Evolutionary conservation across 2,329 filamentous ascomycete genomes (phyloP).

Genomic region (Xylaria sp.): DNA sequence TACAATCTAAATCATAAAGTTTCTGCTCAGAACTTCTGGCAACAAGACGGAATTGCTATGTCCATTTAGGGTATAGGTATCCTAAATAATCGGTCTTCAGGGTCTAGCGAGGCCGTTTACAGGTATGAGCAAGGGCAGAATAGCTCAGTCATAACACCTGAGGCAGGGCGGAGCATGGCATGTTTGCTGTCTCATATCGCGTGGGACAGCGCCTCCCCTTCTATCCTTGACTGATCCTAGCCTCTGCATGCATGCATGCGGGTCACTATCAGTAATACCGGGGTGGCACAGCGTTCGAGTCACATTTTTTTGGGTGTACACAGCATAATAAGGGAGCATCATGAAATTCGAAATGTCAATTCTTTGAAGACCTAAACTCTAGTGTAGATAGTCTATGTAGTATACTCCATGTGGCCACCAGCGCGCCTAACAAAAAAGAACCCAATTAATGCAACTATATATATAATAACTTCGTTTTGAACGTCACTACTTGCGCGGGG

Average conservation of each 20-base stretch:
- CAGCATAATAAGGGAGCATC: background rate
- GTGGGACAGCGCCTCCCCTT: background rate
- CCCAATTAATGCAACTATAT: slow-evolving; percentile 33
- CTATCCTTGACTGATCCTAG: background rate
- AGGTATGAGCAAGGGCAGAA: background rate
- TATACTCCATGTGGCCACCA: slow-evolving; percentile 26
- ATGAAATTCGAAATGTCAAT: slow-evolving; percentile 24
- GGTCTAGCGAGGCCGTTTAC: background rate
- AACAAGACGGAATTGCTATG: too few relatives aligned
- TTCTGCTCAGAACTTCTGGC: too few relatives aligned
- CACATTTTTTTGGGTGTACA: background rate
- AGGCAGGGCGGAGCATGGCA: background rate
- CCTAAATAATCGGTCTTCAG: too few relatives aligned
- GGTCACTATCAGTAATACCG: background rate
- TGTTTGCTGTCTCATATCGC: background rate
- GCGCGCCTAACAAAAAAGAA: slow-evolving; percentile 19
- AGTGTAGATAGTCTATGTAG: slow-evolving; percentile 28
- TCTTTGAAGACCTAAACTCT: slow-evolving; percentile 35
- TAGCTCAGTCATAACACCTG: background rate
- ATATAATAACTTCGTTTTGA: slow-evolving; percentile 21
- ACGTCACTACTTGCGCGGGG: slow-evolving; percentile 31
- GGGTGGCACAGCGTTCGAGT: background rate
- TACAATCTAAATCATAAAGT: too few relatives aligned
- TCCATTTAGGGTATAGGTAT: too few relatives aligned
- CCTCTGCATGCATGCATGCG: background rate